Conservation (phyloP, 2,329 filamentous ascomycete genomes). For the Penicillium sp. region DNA sequence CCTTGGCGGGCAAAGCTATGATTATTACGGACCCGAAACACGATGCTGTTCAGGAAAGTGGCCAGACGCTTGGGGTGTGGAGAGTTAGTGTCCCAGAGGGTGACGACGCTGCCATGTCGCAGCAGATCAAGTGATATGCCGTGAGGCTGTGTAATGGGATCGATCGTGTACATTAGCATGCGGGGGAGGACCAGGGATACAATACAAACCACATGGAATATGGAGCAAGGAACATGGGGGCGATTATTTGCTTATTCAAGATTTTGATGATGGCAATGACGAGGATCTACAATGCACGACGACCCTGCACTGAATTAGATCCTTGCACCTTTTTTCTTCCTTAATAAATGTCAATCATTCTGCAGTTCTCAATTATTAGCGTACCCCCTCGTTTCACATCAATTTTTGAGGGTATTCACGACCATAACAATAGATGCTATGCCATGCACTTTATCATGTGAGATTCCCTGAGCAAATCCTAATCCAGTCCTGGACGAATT, state of each 20-base stretch:
- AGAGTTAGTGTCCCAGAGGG: slow-evolving; percentile 34
- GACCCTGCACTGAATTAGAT: neutral
- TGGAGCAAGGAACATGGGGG: slow-evolving; percentile 16
- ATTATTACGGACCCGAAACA: slow-evolving; percentile 53
- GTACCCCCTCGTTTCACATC: neutral
- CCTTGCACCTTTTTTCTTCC: slow-evolving; percentile 3
- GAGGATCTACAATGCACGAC: neutral
- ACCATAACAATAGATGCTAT: neutral
- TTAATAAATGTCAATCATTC: neutral
- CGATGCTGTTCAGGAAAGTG: slow-evolving; percentile 44
- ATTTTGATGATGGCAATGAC: neutral
- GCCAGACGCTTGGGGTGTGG: slow-evolving; percentile 46
- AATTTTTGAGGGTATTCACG: neutral
- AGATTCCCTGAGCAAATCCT: too few relatives aligned
- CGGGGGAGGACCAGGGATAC: slow-evolving; percentile 5
- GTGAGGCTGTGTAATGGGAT: neutral
- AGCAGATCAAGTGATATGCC: slow-evolving; percentile 10
- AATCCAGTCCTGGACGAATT: too few relatives aligned
- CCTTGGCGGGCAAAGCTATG: slow-evolving; percentile 75
- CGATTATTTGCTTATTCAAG: neutral
- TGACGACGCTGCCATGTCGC: slow-evolving; percentile 24
- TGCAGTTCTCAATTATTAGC: slow-evolving; percentile 8
- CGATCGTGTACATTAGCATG: slow-evolving; percentile 24
- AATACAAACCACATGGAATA: slow-evolving; percentile 4
- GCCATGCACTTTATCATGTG: too few relatives aligned